Base-by-base conservation (phyloP, 208 protist species). In the Trypanosoma melophagium region DNA sequence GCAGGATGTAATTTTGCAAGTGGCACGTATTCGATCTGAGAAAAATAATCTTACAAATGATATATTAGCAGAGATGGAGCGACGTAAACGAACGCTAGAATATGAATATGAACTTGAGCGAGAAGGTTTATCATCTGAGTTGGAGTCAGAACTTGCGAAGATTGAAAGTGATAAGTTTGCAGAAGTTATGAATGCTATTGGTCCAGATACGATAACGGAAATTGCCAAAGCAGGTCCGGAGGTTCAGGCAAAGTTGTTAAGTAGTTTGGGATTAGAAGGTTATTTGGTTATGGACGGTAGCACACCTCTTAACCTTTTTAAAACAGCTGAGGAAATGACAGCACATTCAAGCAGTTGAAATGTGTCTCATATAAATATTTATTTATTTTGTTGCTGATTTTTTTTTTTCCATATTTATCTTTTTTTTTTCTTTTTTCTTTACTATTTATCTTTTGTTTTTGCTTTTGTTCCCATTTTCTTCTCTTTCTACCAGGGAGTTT, bases 201-300 rank as follows among this genome's bases (percentile, higher is more conserved):
- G 90, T 19, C 77, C 85, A 22, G 69, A 84, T 24, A 95, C 93
- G 24, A 76, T 97, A 17, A 60, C 64, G 31, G 84, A 92, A 56
- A 91, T 97, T 31, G 84, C 93, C 13, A 81, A 79, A 64, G 90
- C 90, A 4, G 90, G 84, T 0, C 93, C 90, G 0, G 89, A 93
- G 64, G 60, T 95, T 38, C 90, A 96, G 65, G 87, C 79, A 14
- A 80, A 81, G 56, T 74, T 97, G 25, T 77, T 97, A 19, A n/a
- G 68, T 13, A 83, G 66, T 49, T 60, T 97, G 17, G 90, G 90
- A 19, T 63, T 97, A 45, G 65, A 97, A 72, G 89, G 89, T 22
- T 93, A 97, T 65, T 75, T 98, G 10, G 86, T 98, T 22, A 98
- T 94, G 28, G 92, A 98, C 74, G 96, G 96, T 44, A 89, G 70